Evolutionary conservation across 768 basidiomycete genomes (phyloP), one percentile per base, ranked within the genome.

Genomic region (Boletellus sp.): DNA sequence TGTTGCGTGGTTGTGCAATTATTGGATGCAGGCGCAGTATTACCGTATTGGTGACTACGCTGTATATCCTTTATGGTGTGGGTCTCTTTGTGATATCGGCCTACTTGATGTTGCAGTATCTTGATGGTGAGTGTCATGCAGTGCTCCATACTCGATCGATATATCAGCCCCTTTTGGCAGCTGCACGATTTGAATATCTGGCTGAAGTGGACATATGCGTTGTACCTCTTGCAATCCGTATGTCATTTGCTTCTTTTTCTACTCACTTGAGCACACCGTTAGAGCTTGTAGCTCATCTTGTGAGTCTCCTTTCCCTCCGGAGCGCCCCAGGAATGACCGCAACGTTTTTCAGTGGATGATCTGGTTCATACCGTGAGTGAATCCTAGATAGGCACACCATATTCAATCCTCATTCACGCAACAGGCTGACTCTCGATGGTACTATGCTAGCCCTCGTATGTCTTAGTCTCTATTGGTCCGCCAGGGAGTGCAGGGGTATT

Each of bases 1-100:
- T 54, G 13, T 34, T 64, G 35, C 64, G 65, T 2, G 49, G 51
- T 7, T 66, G 59, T 37, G 65, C 62, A 13, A 56, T 66, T 20
- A 32, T 55, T 35, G 45, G 64, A 17, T 57, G 47, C 33, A 35
- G 34, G 6, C 58, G 39, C 15, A 13, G 16, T 17, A 4, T 55
- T 3, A n/a, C 26, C 6, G 6, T 24, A 0, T 2, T 9, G 4
- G 38, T 40, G 6, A 52, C 34, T 32, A 6, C 9, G 4, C 1
- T 54, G 3, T 66, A 66, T 23, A 2, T 45, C n/a, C 2, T 54
- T 3, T 66, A 55, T 17, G 31, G 48, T 6, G 0, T 50, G 0
- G 10, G 2, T n/a, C 4, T 51, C 23, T 28, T 48, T 26, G 20
- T 24, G 0, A 24, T 36, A 5, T 39, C 40, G 1, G 2, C 37